Evolutionary conservation across 805 yeast species (phyloP).

Genomic region (Lipomyces spencermartinsiae): DNA sequence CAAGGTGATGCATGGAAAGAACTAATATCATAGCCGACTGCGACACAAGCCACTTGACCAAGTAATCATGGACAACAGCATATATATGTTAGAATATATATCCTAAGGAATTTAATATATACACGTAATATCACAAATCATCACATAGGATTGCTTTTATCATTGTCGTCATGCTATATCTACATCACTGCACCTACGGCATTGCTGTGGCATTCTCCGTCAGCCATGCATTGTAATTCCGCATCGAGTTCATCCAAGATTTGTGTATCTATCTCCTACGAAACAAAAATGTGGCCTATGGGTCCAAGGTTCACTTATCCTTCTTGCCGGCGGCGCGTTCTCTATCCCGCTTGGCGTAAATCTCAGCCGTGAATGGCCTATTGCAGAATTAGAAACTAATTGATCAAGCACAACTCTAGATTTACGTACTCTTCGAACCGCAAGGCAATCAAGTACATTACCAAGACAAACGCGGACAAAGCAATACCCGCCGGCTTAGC

Average conservation of each 20-base stretch:
- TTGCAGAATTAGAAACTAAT: not conserved
- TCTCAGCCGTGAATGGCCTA: slow-evolving; percentile 87
- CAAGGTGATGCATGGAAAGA: too few species aligned
- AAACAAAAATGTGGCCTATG: not conserved
- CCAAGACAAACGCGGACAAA: slow-evolving; percentile 71
- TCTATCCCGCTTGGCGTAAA: slow-evolving; percentile 75
- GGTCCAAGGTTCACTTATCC: slow-evolving; percentile 20
- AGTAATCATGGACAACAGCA: too few species aligned
- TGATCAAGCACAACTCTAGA: not conserved
- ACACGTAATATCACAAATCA: not conserved
- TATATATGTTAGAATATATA: too few species aligned
- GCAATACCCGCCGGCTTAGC: slow-evolving; percentile 90
- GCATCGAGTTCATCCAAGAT: too few species aligned
- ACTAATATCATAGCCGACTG: too few species aligned
- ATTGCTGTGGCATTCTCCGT: too few species aligned
- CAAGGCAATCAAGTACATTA: slow-evolving; percentile 85
- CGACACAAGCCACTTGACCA: too few species aligned
- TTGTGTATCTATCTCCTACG: not conserved
- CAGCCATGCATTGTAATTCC: too few species aligned
- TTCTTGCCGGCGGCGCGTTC: slow-evolving; percentile 45
- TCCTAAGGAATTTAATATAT: too few species aligned
- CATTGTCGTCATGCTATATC: not conserved
- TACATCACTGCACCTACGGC: too few species aligned
- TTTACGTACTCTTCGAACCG: slow-evolving; percentile 72
- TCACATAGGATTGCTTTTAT: not conserved